phyloP scores from a whole-genome alignment of 768 basidiomycete genomes.

The Xanthoconium purpureum region DNA sequence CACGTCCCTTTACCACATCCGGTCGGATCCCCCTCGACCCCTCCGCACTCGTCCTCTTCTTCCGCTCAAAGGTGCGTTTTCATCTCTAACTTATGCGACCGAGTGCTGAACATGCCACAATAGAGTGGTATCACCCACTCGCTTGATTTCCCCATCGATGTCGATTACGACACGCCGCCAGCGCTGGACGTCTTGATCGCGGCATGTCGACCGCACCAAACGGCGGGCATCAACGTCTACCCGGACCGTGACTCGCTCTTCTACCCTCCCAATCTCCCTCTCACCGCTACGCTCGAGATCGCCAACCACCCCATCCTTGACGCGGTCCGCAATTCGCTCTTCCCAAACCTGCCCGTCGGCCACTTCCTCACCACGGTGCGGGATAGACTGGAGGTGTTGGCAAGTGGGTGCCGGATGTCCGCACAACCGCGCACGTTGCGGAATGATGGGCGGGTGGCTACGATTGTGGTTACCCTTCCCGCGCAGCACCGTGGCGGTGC shows the following conservation, averaged over 20 bases:
- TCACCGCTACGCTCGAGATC: slow-evolving; percentile 75
- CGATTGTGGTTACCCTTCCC: slow-evolving; percentile 69
- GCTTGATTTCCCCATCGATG: slow-evolving; percentile 78
- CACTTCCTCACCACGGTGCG: slow-evolving; percentile 66
- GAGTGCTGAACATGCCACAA: not conserved
- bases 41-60: slow-evolving; percentile 66
- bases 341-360: slow-evolving; percentile 64
- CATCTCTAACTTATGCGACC: not conserved
- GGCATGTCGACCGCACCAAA: slow-evolving; percentile 65
- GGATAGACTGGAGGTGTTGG: slow-evolving; percentile 69
- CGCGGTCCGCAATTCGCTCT: slow-evolving; percentile 66
- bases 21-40: slow-evolving; percentile 73
- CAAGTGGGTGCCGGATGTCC: slow-evolving; percentile 55
- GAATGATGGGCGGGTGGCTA: slow-evolving; percentile 69
- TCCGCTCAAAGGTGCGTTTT: slow-evolving; percentile 65
- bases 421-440: slow-evolving; percentile 51
- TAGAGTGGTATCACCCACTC: slow-evolving; percentile 79
- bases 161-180: slow-evolving; percentile 70
- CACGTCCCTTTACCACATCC: slow-evolving; percentile 59
- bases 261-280: slow-evolving; percentile 68
- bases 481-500: slow-evolving; percentile 71
- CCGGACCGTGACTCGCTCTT: slow-evolving; percentile 63
- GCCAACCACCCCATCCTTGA: slow-evolving; percentile 82
- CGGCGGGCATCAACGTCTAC: slow-evolving; percentile 49
- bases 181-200: slow-evolving; percentile 76